A percentile compares a stretch with the other conserved stretches of the same genome.
phyloP scores from a whole-genome alignment of 2,329 filamentous ascomycete genomes.

The Phoma sp. region DNA sequence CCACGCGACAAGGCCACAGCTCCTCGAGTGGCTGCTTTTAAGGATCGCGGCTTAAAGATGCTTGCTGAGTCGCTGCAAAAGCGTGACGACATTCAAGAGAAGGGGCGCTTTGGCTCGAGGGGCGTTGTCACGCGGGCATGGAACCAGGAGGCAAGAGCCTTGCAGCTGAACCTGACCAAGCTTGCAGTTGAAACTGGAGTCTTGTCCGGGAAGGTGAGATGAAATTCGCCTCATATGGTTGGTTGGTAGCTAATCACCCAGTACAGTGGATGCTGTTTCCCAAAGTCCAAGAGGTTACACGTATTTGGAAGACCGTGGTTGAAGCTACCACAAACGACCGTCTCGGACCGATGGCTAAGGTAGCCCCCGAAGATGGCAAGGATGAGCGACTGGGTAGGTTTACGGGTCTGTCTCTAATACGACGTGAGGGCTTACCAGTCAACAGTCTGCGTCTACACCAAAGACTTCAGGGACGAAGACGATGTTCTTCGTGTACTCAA shows the following conservation, averaged over 20 bases:
- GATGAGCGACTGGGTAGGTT: slow-evolving; percentile 56
- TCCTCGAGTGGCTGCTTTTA: slow-evolving; percentile 58
- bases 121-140: slow-evolving; percentile 48
- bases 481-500: slow-evolving; percentile 73
- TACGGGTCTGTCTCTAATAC: too few relatives aligned
- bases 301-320: slow-evolving; percentile 70
- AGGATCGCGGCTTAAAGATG: slow-evolving; percentile 61
- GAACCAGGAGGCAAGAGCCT: slow-evolving; percentile 48
- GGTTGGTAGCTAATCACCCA: not conserved
- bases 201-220: slow-evolving; percentile 69
- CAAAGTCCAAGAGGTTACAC: slow-evolving; percentile 59
- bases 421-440: not conserved
- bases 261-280: slow-evolving; percentile 77
- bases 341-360: slow-evolving; percentile 76
- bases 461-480: slow-evolving; percentile 70
- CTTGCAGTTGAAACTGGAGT: slow-evolving; percentile 66
- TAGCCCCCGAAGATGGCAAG: slow-evolving; percentile 61
- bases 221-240: not conserved
- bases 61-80: slow-evolving; percentile 57
- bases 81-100: slow-evolving; percentile 57
- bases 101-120: slow-evolving; percentile 57
- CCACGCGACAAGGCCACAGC: slow-evolving; percentile 35
- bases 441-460: slow-evolving; percentile 71
- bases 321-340: slow-evolving; percentile 70
- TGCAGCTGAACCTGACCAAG: slow-evolving; percentile 63